Evolutionary conservation across 768 basidiomycete genomes (phyloP), one percentile per base, ranked within the genome.

Genomic region (Rhodosporidiobolus sp.): DNA sequence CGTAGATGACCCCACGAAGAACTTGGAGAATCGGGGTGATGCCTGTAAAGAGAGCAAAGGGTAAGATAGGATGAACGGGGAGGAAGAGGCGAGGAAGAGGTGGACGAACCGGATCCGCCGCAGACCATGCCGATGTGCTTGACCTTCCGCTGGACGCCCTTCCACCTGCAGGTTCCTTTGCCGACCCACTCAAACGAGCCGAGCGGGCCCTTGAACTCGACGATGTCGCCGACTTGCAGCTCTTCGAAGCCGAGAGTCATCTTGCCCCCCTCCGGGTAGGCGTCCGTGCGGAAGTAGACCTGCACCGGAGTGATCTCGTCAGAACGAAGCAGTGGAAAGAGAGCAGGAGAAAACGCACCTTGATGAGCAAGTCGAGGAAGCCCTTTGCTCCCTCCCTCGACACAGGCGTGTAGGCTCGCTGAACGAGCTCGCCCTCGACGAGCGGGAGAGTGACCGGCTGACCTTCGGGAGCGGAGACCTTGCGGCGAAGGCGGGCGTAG

Each of bases 1-100:
- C 85, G 30, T 76, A 78, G 55, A 86, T 78, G 56, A 87, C 80
- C 58, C 82, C 82, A 1, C 85, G 83, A 1, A 87, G 79, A 30
- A 87, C 84, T 77, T 87, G 86, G 1, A 87, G 78, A 56, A 88
- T 86, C 0, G 87, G 87, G 1, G 87, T 87, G 62, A 88, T 85
- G 32, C 84, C 84, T 83, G 56, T 20, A 48, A 10, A 24, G 32
- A n/a, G 64, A 56, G 46, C 6, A 59, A 20, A 59, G 19, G 60
- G 55, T 48, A 26, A 55, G 20, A 24, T 7, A 2, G 1, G 19
- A 26, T 24, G 16, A 49, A 4, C 32, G 8, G 14, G 7, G 54
- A 10, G 60, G 50, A n/a, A 35, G 16, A 69, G 50, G 62, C 46
- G 11, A 53, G 32, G 35, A 11, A 20, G 55, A 32, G 32, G 24